Conservation (phyloP, 371 early-diverging fungal species). For the Apophysomyces ossiformis region DNA sequence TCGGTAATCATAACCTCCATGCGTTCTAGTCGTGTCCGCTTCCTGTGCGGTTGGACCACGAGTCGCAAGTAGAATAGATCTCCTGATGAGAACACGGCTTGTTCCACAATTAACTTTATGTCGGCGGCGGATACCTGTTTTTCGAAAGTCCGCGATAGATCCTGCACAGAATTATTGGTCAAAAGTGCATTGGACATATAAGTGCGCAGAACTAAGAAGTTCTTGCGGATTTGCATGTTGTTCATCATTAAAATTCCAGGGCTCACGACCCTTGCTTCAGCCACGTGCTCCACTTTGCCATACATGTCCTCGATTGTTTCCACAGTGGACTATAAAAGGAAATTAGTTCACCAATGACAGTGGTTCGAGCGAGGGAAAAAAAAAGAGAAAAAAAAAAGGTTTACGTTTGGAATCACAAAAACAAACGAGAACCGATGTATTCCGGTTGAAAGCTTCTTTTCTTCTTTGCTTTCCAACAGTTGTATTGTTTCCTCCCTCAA, state of each 20-base stretch:
- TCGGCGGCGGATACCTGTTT: constrained; percentile 34
- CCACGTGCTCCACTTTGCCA: constrained; percentile 34
- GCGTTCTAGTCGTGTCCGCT: constrained; percentile 34
- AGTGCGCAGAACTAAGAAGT: constrained; percentile 36
- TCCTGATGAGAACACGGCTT: constrained; percentile 40
- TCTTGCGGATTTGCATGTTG: constrained; percentile 32
- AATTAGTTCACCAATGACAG: background rate
- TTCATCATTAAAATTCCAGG: constrained; percentile 30
- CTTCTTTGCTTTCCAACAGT: constrained; percentile 29
- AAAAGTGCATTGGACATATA: constrained; percentile 42
- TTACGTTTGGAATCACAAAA: constrained; percentile 45
- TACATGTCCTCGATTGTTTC: constrained; percentile 43
- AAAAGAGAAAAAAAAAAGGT: constrained; percentile 2
- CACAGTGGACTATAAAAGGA: constrained; percentile 25
- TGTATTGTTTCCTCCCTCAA: constrained; percentile 31
- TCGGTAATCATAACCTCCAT: constrained; percentile 34
- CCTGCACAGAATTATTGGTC: constrained; percentile 38
- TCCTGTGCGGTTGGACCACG: constrained; percentile 35
- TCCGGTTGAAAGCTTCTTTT: constrained; percentile 31
- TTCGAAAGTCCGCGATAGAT: constrained; percentile 43
- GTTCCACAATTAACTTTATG: constrained; percentile 35
- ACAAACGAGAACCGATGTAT: constrained; percentile 39
- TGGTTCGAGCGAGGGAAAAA: no score
- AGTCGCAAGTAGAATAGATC: constrained; percentile 33
- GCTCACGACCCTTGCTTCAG: constrained; percentile 30